Evolutionary conservation across 2,329 filamentous ascomycete species (phyloP), one percentile per base, ranked within the genome.

Genomic region (Chaetothyriales sp.): DNA sequence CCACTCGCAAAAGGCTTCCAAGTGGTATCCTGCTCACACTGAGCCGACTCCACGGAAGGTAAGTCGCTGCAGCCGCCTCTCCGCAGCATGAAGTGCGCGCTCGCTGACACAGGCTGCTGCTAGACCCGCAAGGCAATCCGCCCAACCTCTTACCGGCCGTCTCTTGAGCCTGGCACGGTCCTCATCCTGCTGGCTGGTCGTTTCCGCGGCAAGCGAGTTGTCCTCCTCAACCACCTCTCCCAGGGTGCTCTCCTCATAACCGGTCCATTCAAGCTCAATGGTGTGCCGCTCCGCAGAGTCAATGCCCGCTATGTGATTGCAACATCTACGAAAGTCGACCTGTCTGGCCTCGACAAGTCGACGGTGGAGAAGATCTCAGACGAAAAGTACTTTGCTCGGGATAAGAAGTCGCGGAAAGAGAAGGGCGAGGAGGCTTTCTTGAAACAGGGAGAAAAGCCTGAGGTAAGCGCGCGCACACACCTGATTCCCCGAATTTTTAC

Each of bases 211-310:
- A 98, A 98, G 88, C 92, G 92, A 72, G 92, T 98, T 68, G 80
- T 98, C 68, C 88, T 96, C 76, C 85, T 98, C 73, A 96, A 96
- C 83, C 81, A 84, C 74, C 89, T 98, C 69, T 79, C 86, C 70
- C 87, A 95, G 78, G 92, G 92, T 77, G 87, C 95, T 62, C 88
- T 98, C 73, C 87, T 98, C 72, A 88, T 98, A 67, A 98, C 92
- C 70, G 92, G 92, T 67, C 92, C 92, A 71, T 98, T 96, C 86
- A 98, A 96, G 84, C 84, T 98, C 78, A 98, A 98, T 79, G 92
- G 92, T 74, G 92, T 98, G 62, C 92, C 92, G 64, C 84, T 98
- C 68, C 84, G 92, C 76, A 82, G 86, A 72, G 70, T 73, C 55
- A 73, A 73, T 63, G 60, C 70, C 57, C 66, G 70, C 66, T 73